Percentiles rank a stretch among this genome's conserved stretches.
Conservation (phyloP, 257 asterid genomes). For the Solanum tarapatanum region DNA sequence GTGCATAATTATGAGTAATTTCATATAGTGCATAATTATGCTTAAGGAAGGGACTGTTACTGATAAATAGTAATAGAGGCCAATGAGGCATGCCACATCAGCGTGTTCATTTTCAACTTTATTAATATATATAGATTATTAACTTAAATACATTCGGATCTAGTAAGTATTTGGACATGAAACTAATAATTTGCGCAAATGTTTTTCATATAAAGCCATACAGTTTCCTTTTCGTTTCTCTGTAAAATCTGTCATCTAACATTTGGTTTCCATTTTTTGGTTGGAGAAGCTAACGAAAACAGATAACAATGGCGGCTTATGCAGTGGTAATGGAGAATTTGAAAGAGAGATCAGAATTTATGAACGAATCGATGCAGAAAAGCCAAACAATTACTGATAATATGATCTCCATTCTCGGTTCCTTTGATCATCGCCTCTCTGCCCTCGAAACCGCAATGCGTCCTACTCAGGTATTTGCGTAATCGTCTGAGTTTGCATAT, state of each 20-base stretch:
- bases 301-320: constrained; percentile 28
- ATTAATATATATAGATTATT: no score
- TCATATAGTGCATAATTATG: no score
- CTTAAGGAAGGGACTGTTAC: no score
- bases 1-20: no score
- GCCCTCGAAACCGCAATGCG: constrained; percentile 99
- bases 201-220: neutral
- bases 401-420: constrained; percentile 82
- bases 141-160: no score
- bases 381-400: constrained; percentile 69
- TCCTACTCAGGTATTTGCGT: constrained; percentile 71
- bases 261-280: neutral
- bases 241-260: neutral
- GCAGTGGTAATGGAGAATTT: constrained; percentile 57
- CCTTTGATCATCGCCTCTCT: constrained; percentile 93
- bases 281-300: neutral
- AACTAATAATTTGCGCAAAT: neutral
- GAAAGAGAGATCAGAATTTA: constrained; percentile 55
- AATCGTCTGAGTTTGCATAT: neutral
- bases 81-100: no score
- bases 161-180: neutral
- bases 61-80: no score
- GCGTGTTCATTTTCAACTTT: no score
- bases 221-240: neutral
- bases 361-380: constrained; percentile 77